Base-by-base conservation (phyloP, 163 green algal species). In the Scenedesmus sp. region DNA sequence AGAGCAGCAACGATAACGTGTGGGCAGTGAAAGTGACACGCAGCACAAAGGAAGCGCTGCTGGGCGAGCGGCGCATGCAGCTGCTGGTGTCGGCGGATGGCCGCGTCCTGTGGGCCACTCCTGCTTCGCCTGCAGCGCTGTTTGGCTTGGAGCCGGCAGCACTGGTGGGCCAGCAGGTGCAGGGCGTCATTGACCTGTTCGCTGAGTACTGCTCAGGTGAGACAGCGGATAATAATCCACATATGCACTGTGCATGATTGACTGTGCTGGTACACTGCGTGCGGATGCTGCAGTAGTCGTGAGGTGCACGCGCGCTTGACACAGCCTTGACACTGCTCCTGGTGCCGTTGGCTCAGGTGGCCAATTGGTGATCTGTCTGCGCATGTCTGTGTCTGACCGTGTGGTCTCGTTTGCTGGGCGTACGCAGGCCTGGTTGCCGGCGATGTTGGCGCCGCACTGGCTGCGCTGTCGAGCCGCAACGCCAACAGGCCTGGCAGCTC, bases 101-200 rank as follows among this genome's bases (percentile, higher is more conserved):
- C 35, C 37, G 46, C 44, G 91, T 95, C 81, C 0, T 80, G 7
- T 65, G 76, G 73, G 85, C 93, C 24, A 89, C 9, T 51, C 30
- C 56, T 33, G 86, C 43, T 53, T 80, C 78, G 30, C 87, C 59
- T 2, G 40, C 37, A 20, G 9, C 33, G 9, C 73, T 94, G 43
- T 95, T 95, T 91, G 92, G 92, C 5, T 89, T 92, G 26, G 78
- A 92, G 0, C 88, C 88, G 1, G 42, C 84, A 26, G 46, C 51
- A 43, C 61, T 94, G n/a, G 12, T 93, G 15, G 89, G 91, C 30
- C 72, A 72, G 40, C 88, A 85, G 26, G n/a, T 95, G 72, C 81
- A 83, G 43, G 87, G 86, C 20, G 24, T 93, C 4, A 89, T 95
- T 15, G 92, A 95, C 61, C 83, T 95, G 42, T 94, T 95, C 46